A percentile compares a stretch with the other conserved stretches of the same genome.
phyloP scores from a whole-genome alignment of 768 basidiomycete species.

The Tricholoma sp. region DNA sequence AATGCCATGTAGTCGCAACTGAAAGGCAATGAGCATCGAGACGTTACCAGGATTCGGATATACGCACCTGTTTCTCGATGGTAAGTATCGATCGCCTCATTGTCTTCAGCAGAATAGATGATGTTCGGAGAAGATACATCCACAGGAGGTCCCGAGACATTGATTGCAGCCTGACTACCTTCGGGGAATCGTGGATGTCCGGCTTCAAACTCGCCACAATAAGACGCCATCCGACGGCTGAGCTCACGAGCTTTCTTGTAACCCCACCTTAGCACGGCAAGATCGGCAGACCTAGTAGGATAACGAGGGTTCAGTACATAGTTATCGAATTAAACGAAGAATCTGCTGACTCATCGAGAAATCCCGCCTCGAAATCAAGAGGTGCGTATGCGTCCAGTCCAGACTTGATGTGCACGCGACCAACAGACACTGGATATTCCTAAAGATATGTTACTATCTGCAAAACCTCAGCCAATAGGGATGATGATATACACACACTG shows the following conservation, averaged over 20 bases:
- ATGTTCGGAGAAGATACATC: constrained; percentile 30
- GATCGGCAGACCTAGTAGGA: constrained; percentile 35
- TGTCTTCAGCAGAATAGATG: constrained; percentile 36
- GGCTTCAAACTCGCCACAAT: constrained; percentile 31
- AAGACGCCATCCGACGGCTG: constrained; percentile 45
- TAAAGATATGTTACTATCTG: constrained; percentile 13
- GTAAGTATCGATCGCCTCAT: constrained; percentile 37
- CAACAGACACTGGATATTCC: constrained; percentile 25
- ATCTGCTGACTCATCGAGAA: background rate
- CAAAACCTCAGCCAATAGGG: constrained; percentile 14
- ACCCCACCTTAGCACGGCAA: constrained; percentile 41
- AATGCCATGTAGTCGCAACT: constrained; percentile 45
- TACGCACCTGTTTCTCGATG: constrained; percentile 28
- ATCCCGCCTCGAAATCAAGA: background rate
- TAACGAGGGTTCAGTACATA: background rate
- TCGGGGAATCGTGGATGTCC: constrained; percentile 34
- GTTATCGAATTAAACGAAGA: background rate
- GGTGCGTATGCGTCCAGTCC: background rate
- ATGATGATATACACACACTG: constrained; percentile 15
- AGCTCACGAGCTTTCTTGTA: constrained; percentile 56
- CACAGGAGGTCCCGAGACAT: constrained; percentile 23
- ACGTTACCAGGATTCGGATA: background rate
- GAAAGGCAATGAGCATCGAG: background rate
- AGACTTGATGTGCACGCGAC: background rate
- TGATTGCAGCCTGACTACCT: constrained; percentile 26